A percentile compares a stretch with the other conserved stretches of the same genome.
These are phyloP conservation scores for Teratosphaeria zuluensis DNA, from an alignment of 2,329 filamentous ascomycete species.

Conservation along the genomic window DNA sequence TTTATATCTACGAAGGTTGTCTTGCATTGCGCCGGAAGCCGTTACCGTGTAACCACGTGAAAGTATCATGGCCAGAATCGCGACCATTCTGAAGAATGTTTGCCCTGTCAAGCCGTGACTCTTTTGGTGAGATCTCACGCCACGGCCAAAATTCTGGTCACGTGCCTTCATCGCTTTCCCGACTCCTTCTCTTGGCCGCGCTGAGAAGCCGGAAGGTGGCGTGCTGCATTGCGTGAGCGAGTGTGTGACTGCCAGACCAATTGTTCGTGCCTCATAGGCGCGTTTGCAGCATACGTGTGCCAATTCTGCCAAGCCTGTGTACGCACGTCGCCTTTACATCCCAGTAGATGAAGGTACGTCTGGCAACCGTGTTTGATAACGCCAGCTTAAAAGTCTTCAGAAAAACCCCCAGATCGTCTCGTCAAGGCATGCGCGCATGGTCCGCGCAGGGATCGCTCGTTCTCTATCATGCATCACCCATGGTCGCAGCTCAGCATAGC, in stretches of 20 bases:
- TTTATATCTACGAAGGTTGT: neutral
- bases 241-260: neutral
- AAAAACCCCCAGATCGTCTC: neutral
- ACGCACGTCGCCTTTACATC: no score
- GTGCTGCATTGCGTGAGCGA: neutral
- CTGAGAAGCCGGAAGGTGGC: neutral
- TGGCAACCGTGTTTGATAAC: neutral
- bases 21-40: neutral
- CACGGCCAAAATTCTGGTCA: neutral
- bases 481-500: neutral
- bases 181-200: neutral
- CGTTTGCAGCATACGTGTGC: neutral
- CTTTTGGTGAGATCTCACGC: neutral
- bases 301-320: no score
- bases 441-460: no score
- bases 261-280: neutral
- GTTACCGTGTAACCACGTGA: neutral
- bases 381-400: neutral
- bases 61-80: neutral
- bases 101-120: neutral
- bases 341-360: neutral
- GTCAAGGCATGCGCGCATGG: neutral
- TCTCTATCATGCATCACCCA: neutral
- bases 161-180: neutral
- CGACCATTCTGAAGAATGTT: neutral